These are phyloP conservation scores for Melaleuca alternifolia DNA, from an alignment of 345 rosid species.

Conservation along the genomic window DNA sequence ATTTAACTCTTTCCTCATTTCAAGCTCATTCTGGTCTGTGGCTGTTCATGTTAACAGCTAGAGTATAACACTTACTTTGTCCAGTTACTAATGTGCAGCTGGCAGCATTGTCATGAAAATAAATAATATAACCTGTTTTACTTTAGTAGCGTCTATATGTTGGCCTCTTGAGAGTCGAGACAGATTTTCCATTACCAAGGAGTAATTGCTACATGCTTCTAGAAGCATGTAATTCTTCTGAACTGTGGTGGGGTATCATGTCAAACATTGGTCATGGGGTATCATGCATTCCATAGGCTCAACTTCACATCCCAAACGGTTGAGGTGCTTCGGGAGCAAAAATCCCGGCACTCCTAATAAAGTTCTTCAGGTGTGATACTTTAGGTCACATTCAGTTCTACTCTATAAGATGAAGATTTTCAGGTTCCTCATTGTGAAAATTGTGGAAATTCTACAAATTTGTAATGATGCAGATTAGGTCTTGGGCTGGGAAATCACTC, in stretches of 20 bases:
- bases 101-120: neutral
- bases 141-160: neutral
- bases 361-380: neutral
- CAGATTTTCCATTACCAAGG: neutral
- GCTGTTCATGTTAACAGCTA: neutral
- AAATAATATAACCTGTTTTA: neutral
- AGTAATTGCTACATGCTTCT: neutral
- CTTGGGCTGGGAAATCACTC: neutral
- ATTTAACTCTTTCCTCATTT: neutral
- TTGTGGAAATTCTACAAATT: neutral
- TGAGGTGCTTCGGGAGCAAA: neutral
- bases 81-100: neutral
- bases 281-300: neutral
- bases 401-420: neutral
- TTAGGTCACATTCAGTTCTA: neutral
- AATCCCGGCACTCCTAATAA: neutral
- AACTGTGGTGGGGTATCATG: too few relatives aligned
- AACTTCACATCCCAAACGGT: neutral
- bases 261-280: neutral
- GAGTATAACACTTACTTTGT: neutral
- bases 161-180: neutral
- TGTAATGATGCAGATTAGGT: neutral
- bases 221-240: neutral
- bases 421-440: neutral
- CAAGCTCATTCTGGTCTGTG: neutral